Base-by-base conservation (phyloP, 2,329 filamentous ascomycete species). In the Clonostachys byssicola region DNA sequence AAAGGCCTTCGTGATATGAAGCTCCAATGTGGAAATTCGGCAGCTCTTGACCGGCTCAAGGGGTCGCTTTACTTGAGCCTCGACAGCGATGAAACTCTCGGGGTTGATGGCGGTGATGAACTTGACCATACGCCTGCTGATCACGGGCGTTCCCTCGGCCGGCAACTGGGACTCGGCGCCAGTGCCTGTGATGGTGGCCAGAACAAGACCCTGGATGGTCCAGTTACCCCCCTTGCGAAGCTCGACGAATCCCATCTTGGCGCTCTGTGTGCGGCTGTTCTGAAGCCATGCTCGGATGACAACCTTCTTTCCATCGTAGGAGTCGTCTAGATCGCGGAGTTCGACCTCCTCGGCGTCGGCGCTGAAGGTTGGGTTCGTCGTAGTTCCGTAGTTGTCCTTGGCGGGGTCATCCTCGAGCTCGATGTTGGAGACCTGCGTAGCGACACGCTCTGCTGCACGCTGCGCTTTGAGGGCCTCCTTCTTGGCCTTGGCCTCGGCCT, bases 91-190 rank as follows among this genome's bases (percentile, higher is more conserved):
- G 57, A 88, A 91, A 56, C 86, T 90, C 75, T 96, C 92, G 42
- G 86, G 77, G 60, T 82, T 86, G 55, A 96, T 71, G 40, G 74
- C 78, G 43, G 81, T 82, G 44, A 87, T 83, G 82, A 88, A 97
- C 73, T 97, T 97, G 63, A 96, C 89, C 92, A 97, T 97, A 68
- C 89, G 90, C 64, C 85, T 86, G 52, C 82, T 88, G 40, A 91
- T 88, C 36, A 91, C 80, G 7, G 71, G 70, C 44, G 71, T 78
- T 35, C 77, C 83, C 59, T 90, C 81, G 59, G 80, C 81, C 62
- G 75, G 42, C 42, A 43, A 23, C 34, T 43, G 42, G n/a, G 42
- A 30, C 42, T 43, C 42, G 6, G 42, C 42, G 7, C 42, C 42
- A 34, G 69, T 76, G 23, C 75, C 81, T 60, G 88, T 78, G 60